Evolutionary conservation across 805 yeast genomes (phyloP), one percentile per base, ranked within the genome.

Genomic region (Lachancea dasiensis): DNA sequence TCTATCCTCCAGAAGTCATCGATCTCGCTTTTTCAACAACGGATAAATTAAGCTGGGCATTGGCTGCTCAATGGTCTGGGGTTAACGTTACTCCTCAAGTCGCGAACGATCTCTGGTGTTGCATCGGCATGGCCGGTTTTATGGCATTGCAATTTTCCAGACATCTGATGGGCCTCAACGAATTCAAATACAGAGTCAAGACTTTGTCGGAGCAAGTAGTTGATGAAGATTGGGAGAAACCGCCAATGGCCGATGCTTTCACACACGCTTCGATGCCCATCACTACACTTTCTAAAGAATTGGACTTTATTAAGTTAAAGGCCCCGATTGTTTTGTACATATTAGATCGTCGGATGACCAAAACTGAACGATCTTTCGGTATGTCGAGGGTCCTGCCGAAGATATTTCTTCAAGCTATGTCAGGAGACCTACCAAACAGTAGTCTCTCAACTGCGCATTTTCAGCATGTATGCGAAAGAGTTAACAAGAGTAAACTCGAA

Each of bases 311-410:
- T 15, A 70, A 71, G 30, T 63, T 90, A 33, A 92, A 92, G 52
- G 80, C 96, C 0, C 96, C 97, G 0, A 65, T 89, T 36, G 89
- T 92, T 1, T 56, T 92, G 32, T 82, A 76, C 51, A 87, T 90
- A 27, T 65, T 92, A 20, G 97, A 92, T 55, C 73, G 85, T 32
- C 70, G 98, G 45, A 86, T 92, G 95, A 89, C 95, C 1, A 92
- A 92, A 55, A 86, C 97, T 1, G 97, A 94, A 56, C 81, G 89
- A 45, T 83, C 95, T 0, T 83, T 92, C 58, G 98, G 98, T 2
- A 67, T 92, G 43, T 77, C 89, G 3, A 75, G 98, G 45, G 97
- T 86, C 0, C 72, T 92, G 18, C 96, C 97, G 0, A 92, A 90
- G 50, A 67, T 92, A 18, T 86, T 90, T 46, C 63, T 92, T 24